A percentile compares a stretch with the other conserved stretches of the same genome.
phyloP scores from a whole-genome alignment of 306 rosid species.

The Prosopis cineraria region DNA sequence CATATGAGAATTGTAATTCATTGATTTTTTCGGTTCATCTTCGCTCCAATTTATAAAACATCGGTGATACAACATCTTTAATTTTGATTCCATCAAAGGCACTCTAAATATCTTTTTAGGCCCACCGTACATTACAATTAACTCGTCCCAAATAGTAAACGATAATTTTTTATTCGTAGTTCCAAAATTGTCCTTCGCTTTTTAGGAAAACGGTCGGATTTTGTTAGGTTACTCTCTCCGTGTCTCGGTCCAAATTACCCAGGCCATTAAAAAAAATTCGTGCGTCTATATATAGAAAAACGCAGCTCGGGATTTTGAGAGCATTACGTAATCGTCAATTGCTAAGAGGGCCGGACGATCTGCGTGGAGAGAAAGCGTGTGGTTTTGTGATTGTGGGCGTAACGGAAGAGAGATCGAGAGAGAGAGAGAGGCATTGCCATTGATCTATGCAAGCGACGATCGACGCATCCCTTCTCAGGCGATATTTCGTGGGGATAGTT shows the following conservation, averaged over 20 bases:
- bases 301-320: background rate
- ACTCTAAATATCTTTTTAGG: no score
- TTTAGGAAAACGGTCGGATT: background rate
- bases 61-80: no score
- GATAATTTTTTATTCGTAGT: background rate
- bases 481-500: constrained; percentile 22
- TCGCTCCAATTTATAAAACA: no score
- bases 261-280: background rate
- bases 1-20: no score
- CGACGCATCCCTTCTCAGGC: constrained; percentile 33
- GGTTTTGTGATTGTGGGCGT: background rate
- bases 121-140: no score
- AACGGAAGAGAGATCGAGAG: background rate
- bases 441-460: constrained; percentile 43
- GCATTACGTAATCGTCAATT: background rate
- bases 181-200: background rate
- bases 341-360: background rate
- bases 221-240: constrained; percentile 33
- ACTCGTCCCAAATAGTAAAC: no score
- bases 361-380: constrained; percentile 18
- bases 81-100: no score
- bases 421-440: background rate
- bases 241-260: background rate
- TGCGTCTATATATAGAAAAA: background rate
- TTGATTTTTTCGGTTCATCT: no score